phyloP scores from a whole-genome alignment of 768 basidiomycete species.

The Pulveroboletus ravenelii region DNA sequence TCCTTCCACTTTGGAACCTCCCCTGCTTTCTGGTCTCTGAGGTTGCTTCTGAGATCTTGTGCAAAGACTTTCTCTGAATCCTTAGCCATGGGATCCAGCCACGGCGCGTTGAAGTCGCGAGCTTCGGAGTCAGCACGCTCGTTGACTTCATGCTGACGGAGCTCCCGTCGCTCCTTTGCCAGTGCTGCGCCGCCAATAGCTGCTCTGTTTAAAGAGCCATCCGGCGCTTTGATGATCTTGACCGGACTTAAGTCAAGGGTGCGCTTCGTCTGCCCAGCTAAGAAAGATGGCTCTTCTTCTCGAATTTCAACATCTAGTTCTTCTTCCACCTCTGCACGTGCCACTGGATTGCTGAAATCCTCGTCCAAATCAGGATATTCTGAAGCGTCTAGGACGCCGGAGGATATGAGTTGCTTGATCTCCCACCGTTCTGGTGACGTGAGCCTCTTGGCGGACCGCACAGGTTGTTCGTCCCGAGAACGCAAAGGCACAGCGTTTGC shows the following conservation, averaged over 20 bases:
- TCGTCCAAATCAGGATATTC: slow-evolving; percentile 94
- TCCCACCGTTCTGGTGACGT: slow-evolving; percentile 99
- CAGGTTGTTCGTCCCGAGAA: slow-evolving; percentile 44
- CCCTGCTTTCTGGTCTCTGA: slow-evolving; percentile 77
- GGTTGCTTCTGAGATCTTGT: slow-evolving; percentile 79
- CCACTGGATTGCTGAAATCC: slow-evolving; percentile 70
- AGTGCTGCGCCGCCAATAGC: slow-evolving; percentile 90
- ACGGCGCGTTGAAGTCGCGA: slow-evolving; percentile 91
- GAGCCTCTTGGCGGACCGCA: slow-evolving; percentile 80
- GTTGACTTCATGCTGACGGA: slow-evolving; percentile 91
- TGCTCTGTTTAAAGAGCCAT: slow-evolving; percentile 93
- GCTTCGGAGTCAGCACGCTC: slow-evolving; percentile 93
- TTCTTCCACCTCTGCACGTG: slow-evolving; percentile 86
- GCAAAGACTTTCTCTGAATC: slow-evolving; percentile 85
- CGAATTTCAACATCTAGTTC: slow-evolving; percentile 96
- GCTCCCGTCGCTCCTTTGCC: slow-evolving; percentile 91
- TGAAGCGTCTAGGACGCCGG: slow-evolving; percentile 84
- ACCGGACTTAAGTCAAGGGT: slow-evolving; percentile 95
- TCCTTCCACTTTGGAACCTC: slow-evolving; percentile 91
- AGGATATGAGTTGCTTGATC: slow-evolving; percentile 97
- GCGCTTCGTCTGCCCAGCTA: slow-evolving; percentile 93
- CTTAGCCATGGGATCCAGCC: slow-evolving; percentile 97
- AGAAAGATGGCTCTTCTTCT: slow-evolving; percentile 94
- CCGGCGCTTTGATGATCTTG: slow-evolving; percentile 97
- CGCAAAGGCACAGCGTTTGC: slow-evolving; percentile 83